phyloP scores from a whole-genome alignment of 2,329 filamentous ascomycete species.

The Emmonsia crescens region DNA sequence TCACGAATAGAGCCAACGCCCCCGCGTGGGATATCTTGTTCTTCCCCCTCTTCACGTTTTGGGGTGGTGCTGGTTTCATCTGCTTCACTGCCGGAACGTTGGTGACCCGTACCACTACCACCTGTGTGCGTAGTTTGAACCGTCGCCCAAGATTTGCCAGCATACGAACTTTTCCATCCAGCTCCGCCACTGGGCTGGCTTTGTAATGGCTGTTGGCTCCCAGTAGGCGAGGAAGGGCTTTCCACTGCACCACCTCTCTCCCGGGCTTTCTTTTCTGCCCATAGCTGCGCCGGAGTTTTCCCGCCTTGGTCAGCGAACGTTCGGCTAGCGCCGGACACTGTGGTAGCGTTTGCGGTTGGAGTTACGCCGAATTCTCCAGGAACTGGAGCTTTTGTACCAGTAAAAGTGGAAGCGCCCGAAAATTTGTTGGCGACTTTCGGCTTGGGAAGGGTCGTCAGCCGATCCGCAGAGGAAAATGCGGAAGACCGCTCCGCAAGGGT shows the following conservation, averaged over 20 bases:
- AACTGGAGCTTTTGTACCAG: conserved; percentile 78
- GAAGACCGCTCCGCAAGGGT: conserved; percentile 65
- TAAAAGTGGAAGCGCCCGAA: conserved; percentile 58
- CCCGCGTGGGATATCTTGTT: conserved; percentile 46
- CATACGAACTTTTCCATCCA: conserved; percentile 86
- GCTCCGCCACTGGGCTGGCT: conserved; percentile 60
- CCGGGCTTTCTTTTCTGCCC: conserved; percentile 93
- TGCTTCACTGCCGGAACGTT: conserved; percentile 2
- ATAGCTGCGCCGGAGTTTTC: conserved; percentile 92
- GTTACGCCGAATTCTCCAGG: conserved; percentile 59
- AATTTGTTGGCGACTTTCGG: conserved; percentile 92
- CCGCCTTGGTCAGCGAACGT: conserved; percentile 92
- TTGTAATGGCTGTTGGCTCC: conserved; percentile 41
- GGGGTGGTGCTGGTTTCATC: background rate
- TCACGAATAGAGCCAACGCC: conserved; percentile 67
- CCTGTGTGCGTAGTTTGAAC: conserved; percentile 66
- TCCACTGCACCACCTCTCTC: conserved; percentile 53
- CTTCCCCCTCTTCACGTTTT: conserved; percentile 23
- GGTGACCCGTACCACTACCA: conserved; percentile 34
- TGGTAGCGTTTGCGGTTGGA: conserved; percentile 42
- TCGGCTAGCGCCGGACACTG: conserved; percentile 71
- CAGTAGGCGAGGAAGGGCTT: conserved; percentile 35
- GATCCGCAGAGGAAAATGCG: conserved; percentile 62
- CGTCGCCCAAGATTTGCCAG: conserved; percentile 78
- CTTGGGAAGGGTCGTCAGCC: conserved; percentile 80